Conservation (phyloP, 1,284 basidiomycete genomes). For the Pseudozyma sp. region DNA sequence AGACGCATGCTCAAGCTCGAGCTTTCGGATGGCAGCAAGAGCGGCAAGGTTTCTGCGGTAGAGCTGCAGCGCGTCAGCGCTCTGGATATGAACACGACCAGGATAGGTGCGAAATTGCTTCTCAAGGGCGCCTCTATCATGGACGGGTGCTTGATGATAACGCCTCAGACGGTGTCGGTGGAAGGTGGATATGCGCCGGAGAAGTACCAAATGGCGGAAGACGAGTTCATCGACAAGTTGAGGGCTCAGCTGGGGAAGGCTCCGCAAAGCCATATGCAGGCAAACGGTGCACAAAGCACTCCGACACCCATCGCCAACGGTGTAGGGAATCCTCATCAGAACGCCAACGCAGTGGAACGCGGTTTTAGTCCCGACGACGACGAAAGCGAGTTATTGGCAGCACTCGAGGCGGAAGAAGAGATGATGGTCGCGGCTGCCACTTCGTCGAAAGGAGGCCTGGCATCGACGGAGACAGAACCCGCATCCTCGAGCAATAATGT, state of each 20-base stretch:
- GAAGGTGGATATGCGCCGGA: constrained; percentile 31
- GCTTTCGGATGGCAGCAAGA: constrained; percentile 88
- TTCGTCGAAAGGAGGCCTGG: background rate
- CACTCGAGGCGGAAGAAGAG: constrained; percentile 30
- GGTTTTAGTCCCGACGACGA: constrained; percentile 38
- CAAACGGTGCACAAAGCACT: background rate
- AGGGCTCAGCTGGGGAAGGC: constrained; percentile 32
- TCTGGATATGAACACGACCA: constrained; percentile 45
- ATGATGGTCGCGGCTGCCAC: background rate
- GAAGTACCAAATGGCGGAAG: constrained; percentile 23
- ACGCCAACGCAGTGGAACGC: background rate
- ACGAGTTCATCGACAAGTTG: constrained; percentile 25
- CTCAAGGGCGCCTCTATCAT: constrained; percentile 28
- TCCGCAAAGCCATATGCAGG: background rate
- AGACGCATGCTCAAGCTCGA: constrained; percentile 91
- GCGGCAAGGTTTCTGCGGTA: constrained; percentile 78
- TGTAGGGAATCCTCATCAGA: background rate
- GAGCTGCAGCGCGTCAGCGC: constrained; percentile 30
- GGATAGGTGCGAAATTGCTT: constrained; percentile 38
- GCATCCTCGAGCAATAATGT: background rate
- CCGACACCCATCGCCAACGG: background rate
- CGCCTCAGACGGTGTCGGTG: constrained; percentile 18
- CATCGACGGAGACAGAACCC: background rate
- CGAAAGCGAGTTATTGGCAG: constrained; percentile 37
- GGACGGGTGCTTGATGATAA: constrained; percentile 29